These are phyloP conservation scores for Pyrrhoderma lamaoense DNA, from an alignment of 1,284 basidiomycete species.

Conservation along the genomic window DNA sequence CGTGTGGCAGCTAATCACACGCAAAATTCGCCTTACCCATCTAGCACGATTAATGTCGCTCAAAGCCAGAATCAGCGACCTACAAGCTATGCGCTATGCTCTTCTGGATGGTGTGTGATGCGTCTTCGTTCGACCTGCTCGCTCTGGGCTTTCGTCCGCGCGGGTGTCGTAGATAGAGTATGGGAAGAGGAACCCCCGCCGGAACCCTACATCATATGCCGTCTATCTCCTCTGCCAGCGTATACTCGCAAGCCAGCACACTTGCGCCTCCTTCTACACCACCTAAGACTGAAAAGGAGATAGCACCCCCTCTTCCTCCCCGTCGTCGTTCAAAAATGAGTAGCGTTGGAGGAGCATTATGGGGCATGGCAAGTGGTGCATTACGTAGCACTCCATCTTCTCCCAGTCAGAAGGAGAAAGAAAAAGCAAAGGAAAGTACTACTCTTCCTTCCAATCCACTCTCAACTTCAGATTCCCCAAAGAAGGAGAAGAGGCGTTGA, in stretches of 20 bases:
- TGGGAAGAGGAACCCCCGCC: conserved; percentile 75
- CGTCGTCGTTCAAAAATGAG: conserved; percentile 28
- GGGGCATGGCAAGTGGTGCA: conserved; percentile 16
- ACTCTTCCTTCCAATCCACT: conserved; percentile 2
- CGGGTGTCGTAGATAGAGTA: conserved; percentile 72
- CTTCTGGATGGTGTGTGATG: conserved; percentile 69
- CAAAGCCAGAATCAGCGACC: conserved; percentile 22
- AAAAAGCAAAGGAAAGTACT: background rate
- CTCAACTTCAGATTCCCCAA: conserved; percentile 4
- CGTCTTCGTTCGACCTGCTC: conserved; percentile 84
- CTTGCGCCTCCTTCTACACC: conserved; percentile 1
- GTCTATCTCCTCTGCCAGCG: conserved; percentile 12
- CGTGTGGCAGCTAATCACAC: conserved; percentile 28
- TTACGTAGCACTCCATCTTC: conserved; percentile 14
- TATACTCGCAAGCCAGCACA: conserved; percentile 21
- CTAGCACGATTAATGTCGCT: conserved; percentile 1
- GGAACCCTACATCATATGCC: conserved; percentile 26
- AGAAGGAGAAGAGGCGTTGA: conserved; percentile 17
- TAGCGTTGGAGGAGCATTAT: conserved; percentile 17
- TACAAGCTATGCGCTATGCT: conserved; percentile 65
- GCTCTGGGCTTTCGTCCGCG: conserved; percentile 84
- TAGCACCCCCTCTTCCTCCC: conserved; percentile 26
- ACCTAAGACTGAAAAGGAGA: conserved; percentile 17
- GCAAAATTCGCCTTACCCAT: conserved; percentile 10
- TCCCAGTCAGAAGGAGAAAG: conserved; percentile 25